Percentiles rank a stretch among this genome's conserved stretches.
Evolutionary conservation across 2,329 filamentous ascomycete genomes (phyloP).

Genomic region (Geosmithia putterillii): DNA sequence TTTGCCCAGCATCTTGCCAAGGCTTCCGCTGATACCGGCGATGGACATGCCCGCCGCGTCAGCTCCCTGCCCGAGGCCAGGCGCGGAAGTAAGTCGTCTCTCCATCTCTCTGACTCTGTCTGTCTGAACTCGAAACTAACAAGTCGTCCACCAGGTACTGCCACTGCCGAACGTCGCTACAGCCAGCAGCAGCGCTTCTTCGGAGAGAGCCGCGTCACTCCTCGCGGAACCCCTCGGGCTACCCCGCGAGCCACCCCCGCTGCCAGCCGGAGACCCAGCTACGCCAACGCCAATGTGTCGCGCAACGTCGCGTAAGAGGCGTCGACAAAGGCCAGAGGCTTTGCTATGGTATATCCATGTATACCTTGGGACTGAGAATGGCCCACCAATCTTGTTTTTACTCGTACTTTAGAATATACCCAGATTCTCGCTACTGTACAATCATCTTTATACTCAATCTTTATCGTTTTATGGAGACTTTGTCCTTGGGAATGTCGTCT

Average conservation of each 20-base stretch:
- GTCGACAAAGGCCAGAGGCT: not conserved
- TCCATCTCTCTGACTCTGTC: not conserved
- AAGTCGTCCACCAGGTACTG: slow-evolving; percentile 9
- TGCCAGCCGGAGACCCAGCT: slow-evolving; percentile 18
- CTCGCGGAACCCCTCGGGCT: slow-evolving; percentile 19
- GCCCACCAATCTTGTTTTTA: too few species aligned
- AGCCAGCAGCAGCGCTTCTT: slow-evolving; percentile 28
- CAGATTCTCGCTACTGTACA: not conserved
- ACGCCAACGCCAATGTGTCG: slow-evolving; percentile 4
- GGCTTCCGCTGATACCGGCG: slow-evolving; percentile 16
- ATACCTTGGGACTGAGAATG: too few species aligned
- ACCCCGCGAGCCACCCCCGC: slow-evolving; percentile 24
- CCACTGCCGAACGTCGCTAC: slow-evolving; percentile 14
- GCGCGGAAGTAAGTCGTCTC: slow-evolving; percentile 14
- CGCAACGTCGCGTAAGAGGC: not conserved
- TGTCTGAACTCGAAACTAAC: not conserved
- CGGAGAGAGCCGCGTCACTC: slow-evolving; percentile 26
- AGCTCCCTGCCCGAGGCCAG: slow-evolving; percentile 12
- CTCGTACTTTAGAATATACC: not conserved
- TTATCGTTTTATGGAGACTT: too few species aligned
- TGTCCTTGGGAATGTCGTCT: not conserved
- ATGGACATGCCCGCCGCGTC: slow-evolving; percentile 8
- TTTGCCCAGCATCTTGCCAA: slow-evolving; percentile 52
- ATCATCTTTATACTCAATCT: not conserved
- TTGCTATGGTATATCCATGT: too few species aligned